These are phyloP conservation scores for Platanthera zijinensis DNA, from an alignment of 106 monocot genomes.

Conservation along the genomic window DNA sequence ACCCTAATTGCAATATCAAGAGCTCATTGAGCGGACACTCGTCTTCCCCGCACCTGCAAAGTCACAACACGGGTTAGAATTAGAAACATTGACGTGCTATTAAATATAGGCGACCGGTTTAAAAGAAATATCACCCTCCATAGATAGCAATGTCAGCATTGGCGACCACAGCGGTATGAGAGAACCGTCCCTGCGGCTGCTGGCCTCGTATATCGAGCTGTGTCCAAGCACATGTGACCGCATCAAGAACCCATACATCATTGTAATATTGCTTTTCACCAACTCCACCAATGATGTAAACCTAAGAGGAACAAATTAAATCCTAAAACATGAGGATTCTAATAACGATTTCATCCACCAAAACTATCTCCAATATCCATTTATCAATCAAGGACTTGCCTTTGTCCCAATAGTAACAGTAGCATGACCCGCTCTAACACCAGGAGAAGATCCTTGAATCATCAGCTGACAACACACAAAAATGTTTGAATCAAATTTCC, in stretches of 20 bases:
- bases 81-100: not conserved
- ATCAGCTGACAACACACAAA: constrained; percentile 31
- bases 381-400: constrained; percentile 14
- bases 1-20: constrained; percentile 70
- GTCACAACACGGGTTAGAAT: not conserved
- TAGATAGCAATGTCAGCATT: constrained; percentile 69
- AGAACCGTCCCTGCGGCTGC: constrained; percentile 77
- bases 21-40: constrained; percentile 85
- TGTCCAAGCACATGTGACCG: constrained; percentile 44
- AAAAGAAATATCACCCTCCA: constrained; percentile 55
- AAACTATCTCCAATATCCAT: not conserved
- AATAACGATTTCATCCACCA: not conserved
- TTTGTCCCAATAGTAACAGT: constrained; percentile 61
- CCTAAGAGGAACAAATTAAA: constrained; percentile 22
- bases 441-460: constrained; percentile 70
- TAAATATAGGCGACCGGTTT: not conserved
- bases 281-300: constrained; percentile 84
- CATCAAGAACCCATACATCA: constrained; percentile 89
- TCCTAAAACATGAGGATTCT: not conserved
- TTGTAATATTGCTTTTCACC: constrained; percentile 92
- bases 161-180: constrained; percentile 63
- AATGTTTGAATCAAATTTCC: too few species aligned
- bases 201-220: constrained; percentile 68
- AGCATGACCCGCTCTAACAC: constrained; percentile 87
- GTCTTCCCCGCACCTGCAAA: constrained; percentile 82